Evolutionary conservation across 176 grass and related monocot species (phyloP), one percentile per base, ranked within the genome.

Genomic region (Coix lacrymajobi): DNA sequence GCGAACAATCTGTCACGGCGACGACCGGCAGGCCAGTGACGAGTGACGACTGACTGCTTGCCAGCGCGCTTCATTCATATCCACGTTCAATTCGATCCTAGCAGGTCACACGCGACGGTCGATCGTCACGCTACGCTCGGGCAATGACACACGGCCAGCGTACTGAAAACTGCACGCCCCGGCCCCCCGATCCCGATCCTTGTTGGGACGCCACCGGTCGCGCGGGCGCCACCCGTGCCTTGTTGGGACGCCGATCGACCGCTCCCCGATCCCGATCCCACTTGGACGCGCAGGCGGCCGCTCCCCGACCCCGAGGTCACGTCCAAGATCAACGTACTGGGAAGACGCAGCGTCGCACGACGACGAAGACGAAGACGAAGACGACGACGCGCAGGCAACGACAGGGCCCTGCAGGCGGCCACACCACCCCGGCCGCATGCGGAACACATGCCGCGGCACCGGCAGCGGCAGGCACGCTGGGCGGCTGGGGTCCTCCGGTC

Each of bases 401-500:
- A 3, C 49, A 54, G 49, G 48, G 22, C 19, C 51, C n/a, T n/a
- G n/a, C 20, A n/a, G 49, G 19, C 19, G 19, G 8, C 39, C 39
- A 52, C 52, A 6, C 22, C 52, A 9, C 52, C 19, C 40, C n/a
- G n/a, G n/a, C 20, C 49, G 5, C 84, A 86, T 13, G 77, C 67
- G 57, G 68, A 66, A 54, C 67, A 41, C 76, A 73, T 72, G 84
- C 54, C 54, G 8, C 52, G 52, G 52, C 52, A 56, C 22, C 51
- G 51, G 51, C 36, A 37, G 4, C 36, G 36, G 36, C 51, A 56
- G 51, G 7, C 51, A n/a, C 51, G 16, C 46, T 49, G 44, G 44
- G 17, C 49, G 19, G 33, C 31, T 24, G 40, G 63, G 31, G 62
- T 15, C 29, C 41, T 41, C 73, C 73, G 64, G 63, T 52, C 63